Evolutionary conservation across 306 rosid species (phyloP).

Genomic region (Glycine tomentella): DNA sequence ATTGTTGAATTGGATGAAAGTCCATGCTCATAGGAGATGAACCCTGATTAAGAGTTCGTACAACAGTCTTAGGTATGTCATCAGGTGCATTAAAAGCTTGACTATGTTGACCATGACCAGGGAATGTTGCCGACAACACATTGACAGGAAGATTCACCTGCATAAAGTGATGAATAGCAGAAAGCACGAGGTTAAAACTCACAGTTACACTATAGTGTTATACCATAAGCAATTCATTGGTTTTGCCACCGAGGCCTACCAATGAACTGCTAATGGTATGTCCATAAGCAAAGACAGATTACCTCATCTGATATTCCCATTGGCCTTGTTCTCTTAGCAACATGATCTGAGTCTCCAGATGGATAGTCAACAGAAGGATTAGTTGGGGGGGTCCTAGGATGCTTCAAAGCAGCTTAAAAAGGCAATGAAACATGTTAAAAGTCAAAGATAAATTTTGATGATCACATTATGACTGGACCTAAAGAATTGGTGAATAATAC

Average conservation of each 20-base stretch:
- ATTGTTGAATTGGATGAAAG: slow-evolving; percentile 92
- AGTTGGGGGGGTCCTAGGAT: slow-evolving; percentile 95
- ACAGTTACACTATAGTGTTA: too few species aligned
- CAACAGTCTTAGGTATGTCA: slow-evolving; percentile 83
- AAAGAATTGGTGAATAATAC: slow-evolving; percentile 51
- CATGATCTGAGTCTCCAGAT: slow-evolving; percentile 91
- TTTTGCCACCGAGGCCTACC: neutral
- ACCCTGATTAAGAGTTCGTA: slow-evolving; percentile 86
- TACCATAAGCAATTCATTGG: too few species aligned
- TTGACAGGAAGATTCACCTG: slow-evolving; percentile 95
- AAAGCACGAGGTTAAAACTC: slow-evolving; percentile 4
- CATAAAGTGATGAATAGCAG: slow-evolving; percentile 43
- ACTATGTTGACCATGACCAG: slow-evolving; percentile 62
- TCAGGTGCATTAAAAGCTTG: slow-evolving; percentile 86
- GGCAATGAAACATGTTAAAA: slow-evolving; percentile 44
- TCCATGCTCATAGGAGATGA: slow-evolving; percentile 99
- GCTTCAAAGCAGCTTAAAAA: slow-evolving; percentile 87
- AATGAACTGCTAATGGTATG: slow-evolving; percentile 21
- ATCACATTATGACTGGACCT: slow-evolving; percentile 4
- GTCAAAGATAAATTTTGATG: slow-evolving; percentile 26
- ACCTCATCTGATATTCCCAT: slow-evolving; percentile 94
- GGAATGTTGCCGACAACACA: slow-evolving; percentile 82
- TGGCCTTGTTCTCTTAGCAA: slow-evolving; percentile 87
- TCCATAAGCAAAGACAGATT: slow-evolving; percentile 38
- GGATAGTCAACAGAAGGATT: slow-evolving; percentile 93